A percentile compares a stretch with the other conserved stretches of the same genome.
phyloP scores from a whole-genome alignment of 345 rosid genomes.

The Linum usitatissimum region DNA sequence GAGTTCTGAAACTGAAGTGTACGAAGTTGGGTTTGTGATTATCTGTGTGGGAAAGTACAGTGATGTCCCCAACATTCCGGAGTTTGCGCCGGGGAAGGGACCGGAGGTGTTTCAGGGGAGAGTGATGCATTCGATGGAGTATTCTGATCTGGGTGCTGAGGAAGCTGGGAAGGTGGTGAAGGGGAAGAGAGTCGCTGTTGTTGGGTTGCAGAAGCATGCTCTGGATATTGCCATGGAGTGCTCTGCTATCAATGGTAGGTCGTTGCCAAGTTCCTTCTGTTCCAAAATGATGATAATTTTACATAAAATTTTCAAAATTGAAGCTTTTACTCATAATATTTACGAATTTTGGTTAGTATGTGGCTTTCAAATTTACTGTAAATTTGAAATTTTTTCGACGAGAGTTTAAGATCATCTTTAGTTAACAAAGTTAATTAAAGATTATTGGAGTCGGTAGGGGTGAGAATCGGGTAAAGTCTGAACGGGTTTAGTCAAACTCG shows the following conservation, averaged over 20 bases:
- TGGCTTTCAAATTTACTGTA: too few relatives aligned
- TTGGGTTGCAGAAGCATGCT: slow-evolving; percentile 34
- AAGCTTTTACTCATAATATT: too few relatives aligned
- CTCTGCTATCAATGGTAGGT: slow-evolving; percentile 21
- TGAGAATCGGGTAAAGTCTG: too few relatives aligned
- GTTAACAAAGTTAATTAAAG: too few relatives aligned
- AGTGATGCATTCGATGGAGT: slow-evolving; percentile 40
- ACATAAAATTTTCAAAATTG: too few relatives aligned
- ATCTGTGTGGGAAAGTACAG: slow-evolving; percentile 28
- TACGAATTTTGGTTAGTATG: too few relatives aligned
- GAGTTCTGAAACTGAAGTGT: slow-evolving; percentile 14
- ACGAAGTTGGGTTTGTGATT: slow-evolving; percentile 27
- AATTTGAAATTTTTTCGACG: too few relatives aligned
- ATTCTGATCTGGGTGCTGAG: slow-evolving; percentile 16
- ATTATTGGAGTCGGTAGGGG: too few relatives aligned
- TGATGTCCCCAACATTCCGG: slow-evolving; percentile 32
- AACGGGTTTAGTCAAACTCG: too few relatives aligned
- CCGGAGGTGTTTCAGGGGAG: slow-evolving; percentile 35
- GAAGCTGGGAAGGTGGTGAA: slow-evolving; percentile 7
- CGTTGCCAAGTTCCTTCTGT: background rate
- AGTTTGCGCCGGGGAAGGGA: slow-evolving; percentile 26
- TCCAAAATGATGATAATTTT: too few relatives aligned
- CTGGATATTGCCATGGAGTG: slow-evolving; percentile 34
- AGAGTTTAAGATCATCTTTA: too few relatives aligned
- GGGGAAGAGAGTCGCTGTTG: slow-evolving; percentile 27